A percentile compares a stretch with the other conserved stretches of the same genome.
Conservation (phyloP, 2,329 filamentous ascomycete species). For the Hypoxylon rubiginosum region DNA sequence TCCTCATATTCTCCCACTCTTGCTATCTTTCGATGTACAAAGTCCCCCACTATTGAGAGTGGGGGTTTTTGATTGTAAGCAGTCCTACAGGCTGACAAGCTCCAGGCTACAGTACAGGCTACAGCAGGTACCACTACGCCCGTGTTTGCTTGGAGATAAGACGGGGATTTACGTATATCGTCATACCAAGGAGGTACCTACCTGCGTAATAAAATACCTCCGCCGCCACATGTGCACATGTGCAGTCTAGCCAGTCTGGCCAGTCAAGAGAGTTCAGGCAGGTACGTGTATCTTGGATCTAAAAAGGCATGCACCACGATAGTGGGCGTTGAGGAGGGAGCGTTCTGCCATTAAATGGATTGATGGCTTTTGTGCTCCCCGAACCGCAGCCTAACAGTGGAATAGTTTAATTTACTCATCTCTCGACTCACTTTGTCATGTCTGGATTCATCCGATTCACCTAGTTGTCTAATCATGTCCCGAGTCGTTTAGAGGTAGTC, state of each 20-base stretch:
- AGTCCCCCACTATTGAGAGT: constrained; percentile 15
- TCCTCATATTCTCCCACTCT: constrained; percentile 27
- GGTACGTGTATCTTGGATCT: neutral
- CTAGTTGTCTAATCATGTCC: neutral
- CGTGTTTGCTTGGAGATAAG: constrained; percentile 33
- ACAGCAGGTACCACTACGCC: neutral
- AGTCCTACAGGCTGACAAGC: too few species aligned
- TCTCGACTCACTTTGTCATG: neutral
- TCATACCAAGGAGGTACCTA: neutral
- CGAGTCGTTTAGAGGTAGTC: neutral
- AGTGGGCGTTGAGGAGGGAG: neutral
- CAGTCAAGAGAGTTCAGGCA: neutral
- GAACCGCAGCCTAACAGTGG: neutral
- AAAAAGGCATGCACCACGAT: neutral
- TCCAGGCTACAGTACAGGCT: too few species aligned
- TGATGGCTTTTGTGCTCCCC: neutral
- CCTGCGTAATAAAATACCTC: neutral
- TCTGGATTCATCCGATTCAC: neutral
- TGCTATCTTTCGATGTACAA: constrained; percentile 21
- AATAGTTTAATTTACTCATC: neutral
- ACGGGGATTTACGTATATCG: constrained; percentile 1
- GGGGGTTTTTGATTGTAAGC: constrained; percentile 14
- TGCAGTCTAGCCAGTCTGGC: too few species aligned
- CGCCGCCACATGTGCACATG: too few species aligned
- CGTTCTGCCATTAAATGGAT: neutral